Base-by-base conservation (phyloP, 1,284 basidiomycete species). In the Filobasidium uniguttulatum region DNA sequence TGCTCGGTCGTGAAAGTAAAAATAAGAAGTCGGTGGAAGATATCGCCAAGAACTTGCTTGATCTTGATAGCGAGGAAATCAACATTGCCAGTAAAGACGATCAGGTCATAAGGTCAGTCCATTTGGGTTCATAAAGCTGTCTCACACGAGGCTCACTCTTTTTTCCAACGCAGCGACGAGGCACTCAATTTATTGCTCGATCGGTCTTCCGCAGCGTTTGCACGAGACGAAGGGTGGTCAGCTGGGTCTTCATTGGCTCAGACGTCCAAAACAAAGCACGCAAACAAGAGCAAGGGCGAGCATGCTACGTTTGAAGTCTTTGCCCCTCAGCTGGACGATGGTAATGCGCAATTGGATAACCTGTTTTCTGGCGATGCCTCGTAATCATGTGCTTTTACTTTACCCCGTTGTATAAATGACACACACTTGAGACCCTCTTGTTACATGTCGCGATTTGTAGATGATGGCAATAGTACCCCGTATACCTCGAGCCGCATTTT, bases 61-160 rank as follows among this genome's bases (percentile, higher is more conserved):
- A 77, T 46, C 76, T 91, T 5, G 88, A 94, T 61, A 82, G 81
- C 19, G 86, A 94, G 68, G 82, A 88, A 62, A 87, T 94, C 54
- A 79, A 85, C 49, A 79, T 93, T n/a, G 85, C 87, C 14, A 76
- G 78, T 10, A 77, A 81, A 57, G 83, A 80, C 19, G 64, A 83
- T 75, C 77, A 78, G 51, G 81, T 96, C 52, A 76, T 96, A 61
- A 81, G 57, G 65, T 65, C 56, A 48, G 64, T 59, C 9, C 10
- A 15, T 15, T 12, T 2, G 33, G 12, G 37, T 14, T 12, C 17
- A 15, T 12, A 17, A 9, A 25, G 15, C 17, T 3, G 6, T 3
- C 15, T 17, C 29, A 17, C 3, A 20, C 26, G 28, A 15, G 35
- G 19, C 19, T 22, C 46, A 3, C 26, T 26, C 15, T 36, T 46